These are phyloP conservation scores for Nitzschia sp. DNA, from an alignment of 108 stramenopile species.

Conservation along the genomic window DNA sequence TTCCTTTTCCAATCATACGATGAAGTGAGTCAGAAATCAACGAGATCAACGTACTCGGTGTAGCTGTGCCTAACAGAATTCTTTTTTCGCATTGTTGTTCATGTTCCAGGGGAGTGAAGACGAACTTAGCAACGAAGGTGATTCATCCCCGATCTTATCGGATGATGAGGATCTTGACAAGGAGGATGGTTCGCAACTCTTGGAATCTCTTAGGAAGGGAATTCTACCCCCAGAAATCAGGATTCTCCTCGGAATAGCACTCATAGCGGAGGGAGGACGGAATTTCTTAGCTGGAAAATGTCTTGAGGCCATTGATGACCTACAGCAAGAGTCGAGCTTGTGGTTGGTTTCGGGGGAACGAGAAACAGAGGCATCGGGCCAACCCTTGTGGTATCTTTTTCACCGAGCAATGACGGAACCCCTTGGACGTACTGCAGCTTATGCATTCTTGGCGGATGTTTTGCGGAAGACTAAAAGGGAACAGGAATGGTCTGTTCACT, in stretches of 20 bases:
- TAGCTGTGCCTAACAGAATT: background rate
- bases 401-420: conserved; percentile 44
- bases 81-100: background rate
- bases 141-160: conserved; percentile 38
- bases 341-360: conserved; percentile 27
- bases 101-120: conserved; percentile 4
- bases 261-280: conserved; percentile 64
- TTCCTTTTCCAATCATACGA: conserved; percentile 55
- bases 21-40: conserved; percentile 32
- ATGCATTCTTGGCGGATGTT: conserved; percentile 63
- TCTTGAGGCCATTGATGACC: conserved; percentile 46
- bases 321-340: conserved; percentile 33
- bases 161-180: conserved; percentile 51
- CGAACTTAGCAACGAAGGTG: conserved; percentile 37
- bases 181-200: conserved; percentile 22
- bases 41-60: background rate
- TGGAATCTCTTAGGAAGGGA: conserved; percentile 53
- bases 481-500: conserved; percentile 32
- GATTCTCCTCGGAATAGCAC: conserved; percentile 56
- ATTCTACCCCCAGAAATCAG: conserved; percentile 66
- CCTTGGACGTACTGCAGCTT: conserved; percentile 47
- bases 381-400: conserved; percentile 54
- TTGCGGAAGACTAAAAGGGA: conserved; percentile 42
- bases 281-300: conserved; percentile 67
- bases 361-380: conserved; percentile 11